Evolutionary conservation across 1,139 yeast genomes (phyloP).

Genomic region (Hansenula sp.): DNA sequence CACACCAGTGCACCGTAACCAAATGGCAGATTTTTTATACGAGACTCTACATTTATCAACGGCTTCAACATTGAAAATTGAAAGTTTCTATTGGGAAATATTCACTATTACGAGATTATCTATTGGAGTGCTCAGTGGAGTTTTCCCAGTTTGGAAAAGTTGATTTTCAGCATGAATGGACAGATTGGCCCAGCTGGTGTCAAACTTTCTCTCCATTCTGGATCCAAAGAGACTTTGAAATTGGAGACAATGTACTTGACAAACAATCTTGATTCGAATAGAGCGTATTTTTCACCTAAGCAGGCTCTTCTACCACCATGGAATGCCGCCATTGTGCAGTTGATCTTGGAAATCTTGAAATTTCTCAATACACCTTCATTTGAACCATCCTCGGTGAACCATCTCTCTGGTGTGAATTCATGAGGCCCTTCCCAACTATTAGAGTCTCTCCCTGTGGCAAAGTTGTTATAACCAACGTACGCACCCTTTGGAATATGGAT

Average conservation of each 20-base stretch:
- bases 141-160: slow-evolving; percentile 10
- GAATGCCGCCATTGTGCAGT: slow-evolving; percentile 46
- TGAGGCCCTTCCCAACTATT: slow-evolving; percentile 52
- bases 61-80: too few species aligned
- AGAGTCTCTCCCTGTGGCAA: slow-evolving; percentile 49
- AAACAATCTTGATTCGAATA: slow-evolving; percentile 40
- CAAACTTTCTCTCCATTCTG: slow-evolving; percentile 45
- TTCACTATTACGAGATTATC: too few species aligned
- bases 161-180: slow-evolving; percentile 28
- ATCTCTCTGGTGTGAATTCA: slow-evolving; percentile 48
- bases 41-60: too few species aligned
- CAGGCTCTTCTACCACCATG: slow-evolving; percentile 64
- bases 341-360: slow-evolving; percentile 42
- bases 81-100: too few species aligned
- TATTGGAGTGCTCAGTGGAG: too few species aligned
- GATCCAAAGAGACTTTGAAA: slow-evolving; percentile 35
- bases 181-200: slow-evolving; percentile 46
- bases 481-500: slow-evolving; percentile 49
- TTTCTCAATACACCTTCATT: slow-evolving; percentile 33
- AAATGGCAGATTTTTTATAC: too few species aligned
- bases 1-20: neutral
- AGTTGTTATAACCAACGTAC: slow-evolving; percentile 56
- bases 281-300: slow-evolving; percentile 57
- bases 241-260: slow-evolving; percentile 33
- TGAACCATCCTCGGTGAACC: slow-evolving; percentile 39